Evolutionary conservation across 352 stramenopile species (phyloP).

Genomic region (Globisporangium carolinianum): DNA sequence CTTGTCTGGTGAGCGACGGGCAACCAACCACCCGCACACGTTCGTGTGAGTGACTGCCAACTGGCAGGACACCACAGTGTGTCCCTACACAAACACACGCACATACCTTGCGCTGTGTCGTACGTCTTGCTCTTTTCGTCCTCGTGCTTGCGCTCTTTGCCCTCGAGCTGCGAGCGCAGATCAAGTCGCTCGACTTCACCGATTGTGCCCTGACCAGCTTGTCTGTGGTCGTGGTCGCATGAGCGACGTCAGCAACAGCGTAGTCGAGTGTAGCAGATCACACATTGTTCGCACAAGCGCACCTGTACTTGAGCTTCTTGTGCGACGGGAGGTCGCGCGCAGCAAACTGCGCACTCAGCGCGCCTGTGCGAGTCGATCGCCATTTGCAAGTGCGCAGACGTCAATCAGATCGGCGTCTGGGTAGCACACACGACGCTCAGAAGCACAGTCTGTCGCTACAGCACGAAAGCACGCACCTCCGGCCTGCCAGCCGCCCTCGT

Average conservation of each 20-base stretch:
- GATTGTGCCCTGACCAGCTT: slow-evolving; percentile 74
- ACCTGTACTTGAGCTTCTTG: slow-evolving; percentile 81
- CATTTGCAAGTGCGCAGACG: neutral
- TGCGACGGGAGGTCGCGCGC: slow-evolving; percentile 77
- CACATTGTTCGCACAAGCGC: neutral
- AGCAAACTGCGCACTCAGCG: slow-evolving; percentile 75
- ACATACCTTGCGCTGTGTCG: slow-evolving; percentile 69
- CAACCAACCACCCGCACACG: neutral
- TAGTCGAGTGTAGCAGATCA: neutral
- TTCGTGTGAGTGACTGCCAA: slow-evolving; percentile 6
- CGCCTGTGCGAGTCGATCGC: slow-evolving; percentile 21
- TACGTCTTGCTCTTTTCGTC: slow-evolving; percentile 68
- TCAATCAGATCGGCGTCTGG: neutral
- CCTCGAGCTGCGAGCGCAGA: slow-evolving; percentile 64
- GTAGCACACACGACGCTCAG: too few relatives aligned
- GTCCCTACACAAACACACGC: slow-evolving; percentile 17
- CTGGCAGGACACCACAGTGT: slow-evolving; percentile 9
- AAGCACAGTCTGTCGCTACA: too few relatives aligned
- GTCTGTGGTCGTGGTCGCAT: slow-evolving; percentile 19
- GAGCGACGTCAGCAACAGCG: neutral
- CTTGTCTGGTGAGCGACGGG: slow-evolving; percentile 28
- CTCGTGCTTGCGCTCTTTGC: slow-evolving; percentile 69
- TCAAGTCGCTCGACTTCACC: slow-evolving; percentile 76
- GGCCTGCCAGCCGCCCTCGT: slow-evolving; percentile 80
- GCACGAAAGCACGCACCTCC: slow-evolving; percentile 31